phyloP scores from a whole-genome alignment of 1,139 yeast species.

The Zygosaccharomyces sapae region DNA sequence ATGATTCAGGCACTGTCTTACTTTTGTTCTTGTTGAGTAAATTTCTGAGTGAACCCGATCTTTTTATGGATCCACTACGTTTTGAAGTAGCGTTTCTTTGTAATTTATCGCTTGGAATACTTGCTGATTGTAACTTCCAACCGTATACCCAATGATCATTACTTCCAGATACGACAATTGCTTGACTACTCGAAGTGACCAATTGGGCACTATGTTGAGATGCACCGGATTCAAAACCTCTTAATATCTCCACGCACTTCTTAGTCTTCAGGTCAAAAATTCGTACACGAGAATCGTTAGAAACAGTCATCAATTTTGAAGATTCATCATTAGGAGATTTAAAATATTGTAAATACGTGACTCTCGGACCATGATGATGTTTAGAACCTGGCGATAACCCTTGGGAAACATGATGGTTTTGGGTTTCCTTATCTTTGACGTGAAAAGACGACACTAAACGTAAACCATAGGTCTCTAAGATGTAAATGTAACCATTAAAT shows the following conservation, averaged over 20 bases:
- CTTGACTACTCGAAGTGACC: slow-evolving; percentile 10
- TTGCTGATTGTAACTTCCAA: slow-evolving; percentile 29
- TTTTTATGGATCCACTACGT: slow-evolving; percentile 4
- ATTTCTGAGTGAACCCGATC: slow-evolving; percentile 7
- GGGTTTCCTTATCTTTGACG: slow-evolving; percentile 38
- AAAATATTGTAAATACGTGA: slow-evolving; percentile 48
- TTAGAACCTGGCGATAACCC: slow-evolving; percentile 14
- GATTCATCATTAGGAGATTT: slow-evolving; percentile 28
- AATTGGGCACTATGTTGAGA: slow-evolving; percentile 64
- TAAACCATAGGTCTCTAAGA: slow-evolving; percentile 64
- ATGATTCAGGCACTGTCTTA: background rate
- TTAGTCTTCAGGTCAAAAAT: slow-evolving; percentile 56
- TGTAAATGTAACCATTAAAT: slow-evolving; percentile 65
- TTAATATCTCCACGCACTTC: slow-evolving; percentile 60
- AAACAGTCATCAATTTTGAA: slow-evolving; percentile 49
- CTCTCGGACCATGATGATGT: slow-evolving; percentile 41
- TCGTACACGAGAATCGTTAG: slow-evolving; percentile 78
- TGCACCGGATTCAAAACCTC: slow-evolving; percentile 66
- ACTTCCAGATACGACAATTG: slow-evolving; percentile 42
- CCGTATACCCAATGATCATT: slow-evolving; percentile 43
- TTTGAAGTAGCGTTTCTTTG: slow-evolving; percentile 2
- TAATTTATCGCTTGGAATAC: background rate
- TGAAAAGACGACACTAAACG: slow-evolving; percentile 54
- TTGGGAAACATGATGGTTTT: slow-evolving; percentile 12
- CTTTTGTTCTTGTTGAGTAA: slow-evolving; percentile 5